Conservation (phyloP, 306 rosid species). For the Quercus mongolica region DNA sequence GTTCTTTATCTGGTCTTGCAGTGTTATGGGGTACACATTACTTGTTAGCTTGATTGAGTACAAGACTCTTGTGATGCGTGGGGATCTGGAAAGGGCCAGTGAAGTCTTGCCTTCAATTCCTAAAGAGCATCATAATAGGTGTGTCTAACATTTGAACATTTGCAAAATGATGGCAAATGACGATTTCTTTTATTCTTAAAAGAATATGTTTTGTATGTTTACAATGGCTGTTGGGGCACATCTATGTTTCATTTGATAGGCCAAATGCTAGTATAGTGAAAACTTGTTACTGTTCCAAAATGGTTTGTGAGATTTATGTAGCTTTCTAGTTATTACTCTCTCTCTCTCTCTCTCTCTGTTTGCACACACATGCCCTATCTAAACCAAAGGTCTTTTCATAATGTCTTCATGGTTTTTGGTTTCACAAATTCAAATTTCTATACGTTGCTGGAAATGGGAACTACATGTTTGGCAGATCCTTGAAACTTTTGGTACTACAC, state of each 20-base stretch:
- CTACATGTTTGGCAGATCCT: not conserved
- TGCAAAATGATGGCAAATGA: slow-evolving; percentile 5
- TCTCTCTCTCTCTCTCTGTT: not conserved
- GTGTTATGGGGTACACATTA: slow-evolving; percentile 90
- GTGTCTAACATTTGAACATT: slow-evolving; percentile 9
- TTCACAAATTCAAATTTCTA: not conserved
- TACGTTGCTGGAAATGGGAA: not conserved
- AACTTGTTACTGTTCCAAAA: not conserved
- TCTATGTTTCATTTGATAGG: not conserved
- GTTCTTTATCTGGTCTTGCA: slow-evolving; percentile 29
- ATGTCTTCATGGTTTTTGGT: not conserved
- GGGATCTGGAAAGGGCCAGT: slow-evolving; percentile 90
- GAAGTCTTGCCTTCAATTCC: slow-evolving; percentile 95
- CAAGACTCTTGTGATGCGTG: slow-evolving; percentile 99
- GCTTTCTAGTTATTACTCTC: not conserved
- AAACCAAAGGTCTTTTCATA: not conserved
- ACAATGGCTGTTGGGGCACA: not conserved
- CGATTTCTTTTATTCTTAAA: not conserved
- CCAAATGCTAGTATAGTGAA: not conserved
- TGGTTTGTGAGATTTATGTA: not conserved
- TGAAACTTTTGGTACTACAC: not conserved
- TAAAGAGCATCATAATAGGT: slow-evolving; percentile 96
- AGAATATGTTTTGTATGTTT: not conserved
- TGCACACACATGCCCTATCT: not conserved
- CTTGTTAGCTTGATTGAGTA: slow-evolving; percentile 96